Base-by-base conservation (phyloP, 257 asterid genomes). In the Leptodermis oblonga region DNA sequence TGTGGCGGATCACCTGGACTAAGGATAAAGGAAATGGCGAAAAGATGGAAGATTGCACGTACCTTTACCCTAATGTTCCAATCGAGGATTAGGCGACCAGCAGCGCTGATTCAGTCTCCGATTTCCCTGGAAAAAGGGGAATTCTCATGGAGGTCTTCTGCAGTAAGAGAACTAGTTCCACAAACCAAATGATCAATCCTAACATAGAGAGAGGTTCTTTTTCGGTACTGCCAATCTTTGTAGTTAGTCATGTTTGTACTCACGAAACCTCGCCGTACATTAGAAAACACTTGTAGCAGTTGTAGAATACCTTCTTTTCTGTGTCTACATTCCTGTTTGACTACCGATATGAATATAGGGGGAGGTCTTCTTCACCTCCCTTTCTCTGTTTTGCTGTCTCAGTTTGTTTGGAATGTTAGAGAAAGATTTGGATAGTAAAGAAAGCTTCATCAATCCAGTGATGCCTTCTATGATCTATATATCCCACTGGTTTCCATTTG, bases 1-100 rank as follows among this genome's bases (percentile, higher is more conserved):
- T 52, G 59, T 52, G 59, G 59, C 59, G 59, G 31, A 52, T 52
- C 59, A 52, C 59, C 59, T 52, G 28, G 59, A 52, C 59, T 52
- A 52, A 8, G 59, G 59, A 8, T 9, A 52, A 23, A n/a, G 59
- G 59, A 22, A 52, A 22, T 17, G 59, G 31, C 6, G 14, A 11
- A 20, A 30, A 52, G n/a, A 12, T 52, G 59, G 59, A 52, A 52
- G 23, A n/a, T 52, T 30, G 59, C 59, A 20, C 59, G 13, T 52
- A 52, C 10, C 9, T 9, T 30, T 52, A 52, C 23, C n/a, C 59
- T 10, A 7, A 30, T 52, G 59, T 52, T 52, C 30, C n/a, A 52
- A 52, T 7, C 23, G 59, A 52, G 14, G 59, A 13, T 22, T 52
- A 52, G 28, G 10, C 23, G 59, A 14, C 5, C 20, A n/a, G n/a